A percentile compares a stretch with the other conserved stretches of the same genome.
Evolutionary conservation across 2,329 filamentous ascomycete species (phyloP).

Genomic region (Exophiala oligosperma): DNA sequence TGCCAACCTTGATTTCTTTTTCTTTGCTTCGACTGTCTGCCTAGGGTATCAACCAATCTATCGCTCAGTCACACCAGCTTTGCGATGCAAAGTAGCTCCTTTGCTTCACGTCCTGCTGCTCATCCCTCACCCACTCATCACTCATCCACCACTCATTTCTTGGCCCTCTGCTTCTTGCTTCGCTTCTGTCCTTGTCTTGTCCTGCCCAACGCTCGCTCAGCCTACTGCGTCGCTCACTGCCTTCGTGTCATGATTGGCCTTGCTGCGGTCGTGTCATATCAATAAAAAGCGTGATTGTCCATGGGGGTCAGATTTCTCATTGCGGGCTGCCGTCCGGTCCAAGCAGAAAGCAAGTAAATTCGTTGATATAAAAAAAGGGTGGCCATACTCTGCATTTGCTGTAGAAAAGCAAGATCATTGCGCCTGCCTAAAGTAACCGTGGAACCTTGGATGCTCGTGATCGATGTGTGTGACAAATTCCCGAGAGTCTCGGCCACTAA

Average conservation of each 20-base stretch:
- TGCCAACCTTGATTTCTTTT: constrained; percentile 15
- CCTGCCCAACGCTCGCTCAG: not conserved
- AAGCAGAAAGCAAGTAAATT: not conserved
- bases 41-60: constrained; percentile 7
- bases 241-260: constrained; percentile 1
- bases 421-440: not conserved
- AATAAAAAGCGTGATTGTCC: not conserved
- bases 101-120: not conserved
- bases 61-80: constrained; percentile 10
- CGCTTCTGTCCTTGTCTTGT: not conserved
- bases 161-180: not conserved
- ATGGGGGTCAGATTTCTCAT: not conserved
- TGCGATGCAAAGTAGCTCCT: constrained; percentile 1
- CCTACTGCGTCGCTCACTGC: not conserved
- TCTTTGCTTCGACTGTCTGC: constrained; percentile 1
- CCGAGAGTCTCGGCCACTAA: not conserved
- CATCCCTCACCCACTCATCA: not conserved
- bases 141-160: not conserved
- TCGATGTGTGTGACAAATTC: not conserved
- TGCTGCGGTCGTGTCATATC: not conserved
- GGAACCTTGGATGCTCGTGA: not conserved
- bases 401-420: not conserved
- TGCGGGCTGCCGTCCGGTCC: not conserved
- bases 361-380: not conserved
- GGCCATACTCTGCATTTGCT: not conserved